phyloP scores from a whole-genome alignment of 352 stramenopile species.

The Peronospora tabacina region DNA sequence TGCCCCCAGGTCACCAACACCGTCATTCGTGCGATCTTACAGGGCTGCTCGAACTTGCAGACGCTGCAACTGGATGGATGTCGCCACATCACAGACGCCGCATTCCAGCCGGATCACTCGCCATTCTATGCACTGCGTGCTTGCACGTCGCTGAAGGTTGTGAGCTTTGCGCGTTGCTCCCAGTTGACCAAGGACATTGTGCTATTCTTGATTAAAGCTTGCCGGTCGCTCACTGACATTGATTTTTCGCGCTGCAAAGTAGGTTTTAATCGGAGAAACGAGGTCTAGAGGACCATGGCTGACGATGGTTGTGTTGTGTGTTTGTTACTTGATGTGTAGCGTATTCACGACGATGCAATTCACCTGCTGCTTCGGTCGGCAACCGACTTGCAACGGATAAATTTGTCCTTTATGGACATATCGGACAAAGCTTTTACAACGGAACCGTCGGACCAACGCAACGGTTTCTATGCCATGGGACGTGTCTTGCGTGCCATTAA shows the following conservation, averaged over 20 bases:
- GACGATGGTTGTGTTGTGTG: neutral
- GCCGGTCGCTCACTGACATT: slow-evolving; percentile 62
- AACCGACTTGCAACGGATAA: slow-evolving; percentile 53
- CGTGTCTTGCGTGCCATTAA: slow-evolving; percentile 47
- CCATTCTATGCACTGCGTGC: slow-evolving; percentile 58
- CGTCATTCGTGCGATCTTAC: slow-evolving; percentile 70
- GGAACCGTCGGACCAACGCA: slow-evolving; percentile 32
- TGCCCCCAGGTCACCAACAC: slow-evolving; percentile 85
- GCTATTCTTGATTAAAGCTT: slow-evolving; percentile 72
- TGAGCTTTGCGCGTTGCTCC: slow-evolving; percentile 77
- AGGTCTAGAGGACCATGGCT: neutral
- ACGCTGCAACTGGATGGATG: slow-evolving; percentile 78
- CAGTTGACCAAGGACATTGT: slow-evolving; percentile 74
- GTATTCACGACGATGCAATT: slow-evolving; percentile 72
- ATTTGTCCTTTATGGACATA: slow-evolving; percentile 82
- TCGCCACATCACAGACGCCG: slow-evolving; percentile 80
- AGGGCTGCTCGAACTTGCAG: slow-evolving; percentile 68
- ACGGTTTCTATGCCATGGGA: slow-evolving; percentile 42
- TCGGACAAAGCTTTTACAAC: slow-evolving; percentile 59
- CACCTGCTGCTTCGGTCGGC: slow-evolving; percentile 52
- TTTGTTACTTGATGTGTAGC: slow-evolving; percentile 20
- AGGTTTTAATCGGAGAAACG: neutral
- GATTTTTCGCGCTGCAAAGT: slow-evolving; percentile 82
- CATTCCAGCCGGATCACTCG: slow-evolving; percentile 78
- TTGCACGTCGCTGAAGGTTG: slow-evolving; percentile 66